Evolutionary conservation across 768 basidiomycete genomes (phyloP), one percentile per base, ranked within the genome.

Genomic region (Suillus clintonianus): DNA sequence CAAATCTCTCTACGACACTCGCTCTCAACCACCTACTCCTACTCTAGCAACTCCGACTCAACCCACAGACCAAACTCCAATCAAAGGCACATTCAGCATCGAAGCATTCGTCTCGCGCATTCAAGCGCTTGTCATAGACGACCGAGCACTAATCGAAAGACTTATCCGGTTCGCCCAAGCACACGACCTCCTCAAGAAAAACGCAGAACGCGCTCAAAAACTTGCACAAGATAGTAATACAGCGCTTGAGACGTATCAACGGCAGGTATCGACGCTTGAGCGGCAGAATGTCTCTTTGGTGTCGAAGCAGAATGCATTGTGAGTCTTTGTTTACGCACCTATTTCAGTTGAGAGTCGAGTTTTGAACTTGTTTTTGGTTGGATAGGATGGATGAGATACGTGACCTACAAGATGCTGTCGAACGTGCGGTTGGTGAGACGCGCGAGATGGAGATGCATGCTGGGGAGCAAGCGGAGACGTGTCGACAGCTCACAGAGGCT

Each of bases 141-240:
- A 96, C 69, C 86, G 88, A 30, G 83, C 90, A 22, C 77, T 98
- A 64, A 93, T 95, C 65, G 91, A 94, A 75, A 85, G 95, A 37
- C 78, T 95, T 43, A 80, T 94, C 58, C 86, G 93, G 30, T 91
- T 94, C 68, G 95, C 92, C 2, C 89, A 93, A 75, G 92, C 94
- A 57, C 91, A 96, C 64, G 95, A 97, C 67, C 71, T 96, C 67
- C 83, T 97, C 65, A 97, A 95, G 83, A 91, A 89, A 78, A 95
- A 95, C 71, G 94, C 94, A 22, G 94, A 94, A 71, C 83, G 94
- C 56, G 95, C 94, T 24, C 91, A 95, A 81, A 94, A 94, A 76
- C 83, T 97, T 34, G 92, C 93, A 4, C 89, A 90, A 74, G 95
- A 95, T 58, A 91, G 90, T 45, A 88, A 86, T 64, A 75, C 72